Percentiles rank a stretch among this genome's conserved stretches.
phyloP scores from a whole-genome alignment of 306 rosid genomes.

The Citrullus amarus region DNA sequence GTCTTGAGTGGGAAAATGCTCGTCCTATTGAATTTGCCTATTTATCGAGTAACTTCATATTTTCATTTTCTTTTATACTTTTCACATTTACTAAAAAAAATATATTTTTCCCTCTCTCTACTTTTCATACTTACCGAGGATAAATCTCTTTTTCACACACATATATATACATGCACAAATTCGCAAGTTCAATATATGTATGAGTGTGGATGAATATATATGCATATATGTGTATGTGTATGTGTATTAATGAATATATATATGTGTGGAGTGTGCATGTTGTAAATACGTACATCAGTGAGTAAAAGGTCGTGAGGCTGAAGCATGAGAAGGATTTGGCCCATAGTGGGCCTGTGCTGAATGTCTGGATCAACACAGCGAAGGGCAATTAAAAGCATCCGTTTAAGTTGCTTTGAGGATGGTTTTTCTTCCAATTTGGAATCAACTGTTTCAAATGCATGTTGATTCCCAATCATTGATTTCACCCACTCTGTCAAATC shows the following conservation, averaged over 20 bases:
- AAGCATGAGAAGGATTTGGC: constrained; percentile 44
- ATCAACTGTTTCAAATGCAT: constrained; percentile 24
- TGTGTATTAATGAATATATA: background rate
- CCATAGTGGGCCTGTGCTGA: constrained; percentile 39
- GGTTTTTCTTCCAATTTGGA: constrained; percentile 35
- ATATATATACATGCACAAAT: no score
- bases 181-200: no score
- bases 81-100: no score
- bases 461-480: constrained; percentile 31
- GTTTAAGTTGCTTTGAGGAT: constrained; percentile 37
- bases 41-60: no score
- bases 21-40: no score
- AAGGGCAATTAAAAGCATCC: constrained; percentile 38
- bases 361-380: constrained; percentile 42
- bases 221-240: background rate
- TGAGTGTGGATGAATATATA: no score
- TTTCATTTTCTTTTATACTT: no score
- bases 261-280: background rate
- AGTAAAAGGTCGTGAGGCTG: constrained; percentile 34
- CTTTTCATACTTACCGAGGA: no score
- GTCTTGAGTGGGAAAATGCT: no score
- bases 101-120: no score
- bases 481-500: constrained; percentile 46
- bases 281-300: constrained; percentile 18
- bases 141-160: no score